Percentiles rank a stretch among this genome's conserved stretches.
Conservation (phyloP, 192 early-diverging fungal genomes). For the Podila minutissima region DNA sequence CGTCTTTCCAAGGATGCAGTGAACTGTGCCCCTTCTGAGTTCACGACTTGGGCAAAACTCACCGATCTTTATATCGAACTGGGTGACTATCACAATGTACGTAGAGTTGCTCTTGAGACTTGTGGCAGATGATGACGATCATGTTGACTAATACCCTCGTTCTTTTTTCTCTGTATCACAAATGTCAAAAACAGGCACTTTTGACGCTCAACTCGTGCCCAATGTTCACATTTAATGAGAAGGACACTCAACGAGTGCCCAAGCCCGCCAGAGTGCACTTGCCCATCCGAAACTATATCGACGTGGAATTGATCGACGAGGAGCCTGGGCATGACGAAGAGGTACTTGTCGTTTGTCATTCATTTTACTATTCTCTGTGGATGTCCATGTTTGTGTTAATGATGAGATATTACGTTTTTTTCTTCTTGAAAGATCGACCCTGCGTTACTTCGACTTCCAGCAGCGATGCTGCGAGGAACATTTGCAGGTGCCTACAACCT, state of each 20-base stretch:
- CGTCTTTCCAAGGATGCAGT: constrained; percentile 93
- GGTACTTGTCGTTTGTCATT: constrained; percentile 28
- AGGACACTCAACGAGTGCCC: constrained; percentile 91
- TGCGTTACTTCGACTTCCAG: constrained; percentile 85
- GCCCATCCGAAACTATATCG: constrained; percentile 86
- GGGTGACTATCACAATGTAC: constrained; percentile 82
- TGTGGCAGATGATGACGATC: too few relatives aligned
- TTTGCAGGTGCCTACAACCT: constrained; percentile 90
- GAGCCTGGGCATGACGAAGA: constrained; percentile 66
- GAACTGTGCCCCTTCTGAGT: constrained; percentile 95
- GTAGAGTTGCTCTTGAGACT: neutral
- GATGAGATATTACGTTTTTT: too few relatives aligned
- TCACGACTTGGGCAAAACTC: constrained; percentile 95
- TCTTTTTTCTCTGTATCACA: neutral
- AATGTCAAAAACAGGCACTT: constrained; percentile 74
- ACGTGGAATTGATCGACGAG: constrained; percentile 64
- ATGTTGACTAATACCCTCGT: neutral
- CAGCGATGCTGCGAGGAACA: constrained; percentile 91
- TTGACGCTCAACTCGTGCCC: constrained; percentile 98
- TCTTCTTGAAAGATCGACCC: constrained; percentile 52
- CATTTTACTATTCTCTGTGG: neutral
- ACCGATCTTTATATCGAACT: constrained; percentile 92
- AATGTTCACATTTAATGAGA: constrained; percentile 94
- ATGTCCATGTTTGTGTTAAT: neutral
- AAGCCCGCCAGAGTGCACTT: constrained; percentile 88